Conservation (phyloP, 305 asterid species). For the Solanum hybrid region DNA sequence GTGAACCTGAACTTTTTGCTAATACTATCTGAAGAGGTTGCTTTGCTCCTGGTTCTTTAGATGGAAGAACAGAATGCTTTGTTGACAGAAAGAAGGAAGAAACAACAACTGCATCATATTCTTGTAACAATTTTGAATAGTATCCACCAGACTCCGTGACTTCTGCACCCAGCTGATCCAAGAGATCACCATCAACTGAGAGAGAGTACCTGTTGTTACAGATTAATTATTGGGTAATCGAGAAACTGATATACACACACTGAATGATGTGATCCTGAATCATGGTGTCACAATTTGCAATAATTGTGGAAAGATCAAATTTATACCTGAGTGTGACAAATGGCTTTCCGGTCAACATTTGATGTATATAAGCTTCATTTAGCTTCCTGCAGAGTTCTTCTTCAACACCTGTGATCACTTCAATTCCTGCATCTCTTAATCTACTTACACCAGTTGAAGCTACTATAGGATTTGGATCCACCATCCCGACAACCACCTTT, state of each 20-base stretch:
- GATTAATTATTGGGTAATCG: background rate
- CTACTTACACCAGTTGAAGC: slow-evolving; percentile 69
- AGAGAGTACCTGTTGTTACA: slow-evolving; percentile 56
- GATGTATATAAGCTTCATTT: slow-evolving; percentile 69
- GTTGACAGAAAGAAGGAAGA: slow-evolving; percentile 28
- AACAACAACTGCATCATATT: slow-evolving; percentile 62
- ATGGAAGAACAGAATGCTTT: slow-evolving; percentile 29
- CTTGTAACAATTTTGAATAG: slow-evolving; percentile 79
- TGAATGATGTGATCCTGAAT: background rate
- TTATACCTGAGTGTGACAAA: slow-evolving; percentile 69
- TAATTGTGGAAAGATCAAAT: background rate
- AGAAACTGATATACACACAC: background rate
- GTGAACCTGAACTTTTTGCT: slow-evolving; percentile 25
- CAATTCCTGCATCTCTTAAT: slow-evolving; percentile 70
- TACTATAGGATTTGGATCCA: slow-evolving; percentile 86
- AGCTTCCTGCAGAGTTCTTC: slow-evolving; percentile 75
- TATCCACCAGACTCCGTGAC: slow-evolving; percentile 64
- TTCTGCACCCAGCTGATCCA: slow-evolving; percentile 45
- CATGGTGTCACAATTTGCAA: background rate
- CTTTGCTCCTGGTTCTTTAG: slow-evolving; percentile 74
- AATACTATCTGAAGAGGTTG: slow-evolving; percentile 63
- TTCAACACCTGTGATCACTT: slow-evolving; percentile 72
- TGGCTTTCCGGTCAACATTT: slow-evolving; percentile 69
- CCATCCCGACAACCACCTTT: slow-evolving; percentile 88
- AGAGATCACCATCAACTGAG: slow-evolving; percentile 53